phyloP scores from a whole-genome alignment of 805 yeast species.

The Candida palmyrensis region DNA sequence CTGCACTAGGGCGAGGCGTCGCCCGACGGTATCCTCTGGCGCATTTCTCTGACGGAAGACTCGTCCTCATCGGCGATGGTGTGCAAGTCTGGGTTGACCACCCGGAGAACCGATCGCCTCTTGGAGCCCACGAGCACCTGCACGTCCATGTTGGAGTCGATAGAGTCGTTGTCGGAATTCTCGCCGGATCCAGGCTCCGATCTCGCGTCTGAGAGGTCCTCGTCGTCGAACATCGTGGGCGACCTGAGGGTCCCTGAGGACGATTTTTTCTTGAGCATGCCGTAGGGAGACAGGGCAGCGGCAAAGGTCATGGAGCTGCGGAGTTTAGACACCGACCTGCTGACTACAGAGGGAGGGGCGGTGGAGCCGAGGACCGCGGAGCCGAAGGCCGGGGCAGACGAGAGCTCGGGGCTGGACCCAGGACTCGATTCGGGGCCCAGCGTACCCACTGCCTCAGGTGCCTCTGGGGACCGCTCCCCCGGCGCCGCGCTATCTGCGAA shows the following conservation, averaged over 20 bases:
- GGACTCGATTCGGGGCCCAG: no score
- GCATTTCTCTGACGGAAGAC: slow-evolving; percentile 3
- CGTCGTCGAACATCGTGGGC: slow-evolving; percentile 4
- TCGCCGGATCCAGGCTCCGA: slow-evolving; percentile 4
- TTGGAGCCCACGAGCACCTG: slow-evolving; percentile 68
- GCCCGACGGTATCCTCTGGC: slow-evolving; percentile 16
- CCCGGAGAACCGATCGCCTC: slow-evolving; percentile 53
- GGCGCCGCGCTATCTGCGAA: slow-evolving; percentile 3
- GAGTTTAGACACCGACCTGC: not conserved
- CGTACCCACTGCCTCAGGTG: not conserved
- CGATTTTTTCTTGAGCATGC: slow-evolving; percentile 2
- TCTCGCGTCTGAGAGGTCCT: slow-evolving; percentile 4
- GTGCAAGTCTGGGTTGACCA: slow-evolving; percentile 47
- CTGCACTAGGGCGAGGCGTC: slow-evolving; percentile 1
- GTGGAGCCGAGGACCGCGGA: not conserved
- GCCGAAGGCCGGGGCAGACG: not conserved
- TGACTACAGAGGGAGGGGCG: not conserved
- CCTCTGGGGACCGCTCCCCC: not conserved
- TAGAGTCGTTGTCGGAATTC: slow-evolving; percentile 30
- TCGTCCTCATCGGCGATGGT: slow-evolving; percentile 1
- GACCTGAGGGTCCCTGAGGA: not conserved
- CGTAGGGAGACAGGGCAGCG: slow-evolving; percentile 1
- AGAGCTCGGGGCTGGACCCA: no score
- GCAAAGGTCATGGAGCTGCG: slow-evolving; percentile 2
- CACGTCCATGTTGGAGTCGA: slow-evolving; percentile 53